A percentile compares a stretch with the other conserved stretches of the same genome.
phyloP scores from a whole-genome alignment of 2,329 filamentous ascomycete species.

The Phaeosphaeriaceae sp. region DNA sequence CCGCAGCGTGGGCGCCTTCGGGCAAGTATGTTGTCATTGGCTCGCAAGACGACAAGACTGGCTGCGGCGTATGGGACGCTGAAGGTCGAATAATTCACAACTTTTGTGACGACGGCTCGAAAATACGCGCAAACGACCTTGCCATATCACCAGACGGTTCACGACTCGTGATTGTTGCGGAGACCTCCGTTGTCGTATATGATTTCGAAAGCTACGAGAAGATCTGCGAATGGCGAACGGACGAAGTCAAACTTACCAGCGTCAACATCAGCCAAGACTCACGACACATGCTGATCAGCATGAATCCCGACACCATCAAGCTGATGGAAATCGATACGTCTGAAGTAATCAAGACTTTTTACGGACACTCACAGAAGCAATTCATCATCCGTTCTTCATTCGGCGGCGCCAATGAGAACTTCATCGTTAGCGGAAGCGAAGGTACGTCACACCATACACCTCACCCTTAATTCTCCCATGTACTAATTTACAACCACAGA shows the following conservation, averaged over 20 bases:
- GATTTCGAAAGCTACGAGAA: conserved; percentile 77
- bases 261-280: conserved; percentile 84
- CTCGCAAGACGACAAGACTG: conserved; percentile 47
- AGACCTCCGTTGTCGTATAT: conserved; percentile 78
- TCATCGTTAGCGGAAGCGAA: conserved; percentile 91
- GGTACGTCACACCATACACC: conserved; percentile 59
- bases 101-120: conserved; percentile 63
- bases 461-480: neutral
- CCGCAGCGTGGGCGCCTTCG: conserved; percentile 87
- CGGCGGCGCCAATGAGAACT: conserved; percentile 90
- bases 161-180: conserved; percentile 79
- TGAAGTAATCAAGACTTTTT: conserved; percentile 75
- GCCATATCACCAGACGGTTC: conserved; percentile 82
- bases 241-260: conserved; percentile 75
- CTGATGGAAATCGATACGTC: conserved; percentile 79
- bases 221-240: conserved; percentile 74
- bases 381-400: conserved; percentile 84
- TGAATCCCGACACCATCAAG: conserved; percentile 76
- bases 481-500: conserved; percentile 51
- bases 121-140: conserved; percentile 81
- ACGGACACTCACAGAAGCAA: conserved; percentile 75
- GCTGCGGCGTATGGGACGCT: conserved; percentile 65
- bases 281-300: conserved; percentile 81
- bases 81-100: conserved; percentile 67
- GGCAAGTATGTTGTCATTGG: conserved; percentile 78